Percentiles rank a stretch among this genome's conserved stretches.
Evolutionary conservation across 108 stramenopile species (phyloP).

Genomic region (Cyclotella sp.): DNA sequence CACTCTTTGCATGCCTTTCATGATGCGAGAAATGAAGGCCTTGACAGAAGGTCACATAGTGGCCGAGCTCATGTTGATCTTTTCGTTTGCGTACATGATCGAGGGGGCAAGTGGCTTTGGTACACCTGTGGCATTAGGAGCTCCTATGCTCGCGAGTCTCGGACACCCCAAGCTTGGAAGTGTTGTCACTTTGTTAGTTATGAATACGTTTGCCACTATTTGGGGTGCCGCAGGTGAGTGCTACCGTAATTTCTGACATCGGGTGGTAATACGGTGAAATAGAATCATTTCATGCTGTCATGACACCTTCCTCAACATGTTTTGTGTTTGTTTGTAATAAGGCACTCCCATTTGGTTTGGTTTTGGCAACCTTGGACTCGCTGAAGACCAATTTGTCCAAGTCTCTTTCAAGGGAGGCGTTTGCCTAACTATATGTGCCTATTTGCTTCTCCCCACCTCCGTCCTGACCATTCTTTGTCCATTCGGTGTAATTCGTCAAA

Average conservation of each 20-base stretch:
- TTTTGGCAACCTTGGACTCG: constrained; percentile 35
- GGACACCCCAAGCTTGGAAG: constrained; percentile 60
- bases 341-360: constrained; percentile 80
- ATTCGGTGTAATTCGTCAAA: constrained; percentile 43
- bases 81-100: constrained; percentile 67
- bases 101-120: constrained; percentile 77
- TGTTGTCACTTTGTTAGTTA: constrained; percentile 59
- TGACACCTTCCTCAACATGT: background rate
- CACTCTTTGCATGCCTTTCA: constrained; percentile 70
- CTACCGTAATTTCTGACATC: background rate
- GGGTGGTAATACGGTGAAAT: background rate
- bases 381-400: constrained; percentile 52
- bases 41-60: constrained; percentile 65
- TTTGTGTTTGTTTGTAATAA: constrained; percentile 15
- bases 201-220: constrained; percentile 75
- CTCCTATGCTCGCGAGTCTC: constrained; percentile 64
- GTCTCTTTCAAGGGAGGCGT: constrained; percentile 58
- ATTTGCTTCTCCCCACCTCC: constrained; percentile 52
- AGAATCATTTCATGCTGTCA: background rate
- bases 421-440: constrained; percentile 48
- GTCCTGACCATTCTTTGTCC: constrained; percentile 56
- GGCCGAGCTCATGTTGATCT: constrained; percentile 65
- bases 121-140: constrained; percentile 68
- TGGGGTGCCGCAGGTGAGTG: constrained; percentile 57
- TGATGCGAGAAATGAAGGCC: constrained; percentile 75